A percentile compares a stretch with the other conserved stretches of the same genome.
Conservation (phyloP, 2,329 filamentous ascomycete genomes). For the Phyllosticta citribraziliensis region DNA sequence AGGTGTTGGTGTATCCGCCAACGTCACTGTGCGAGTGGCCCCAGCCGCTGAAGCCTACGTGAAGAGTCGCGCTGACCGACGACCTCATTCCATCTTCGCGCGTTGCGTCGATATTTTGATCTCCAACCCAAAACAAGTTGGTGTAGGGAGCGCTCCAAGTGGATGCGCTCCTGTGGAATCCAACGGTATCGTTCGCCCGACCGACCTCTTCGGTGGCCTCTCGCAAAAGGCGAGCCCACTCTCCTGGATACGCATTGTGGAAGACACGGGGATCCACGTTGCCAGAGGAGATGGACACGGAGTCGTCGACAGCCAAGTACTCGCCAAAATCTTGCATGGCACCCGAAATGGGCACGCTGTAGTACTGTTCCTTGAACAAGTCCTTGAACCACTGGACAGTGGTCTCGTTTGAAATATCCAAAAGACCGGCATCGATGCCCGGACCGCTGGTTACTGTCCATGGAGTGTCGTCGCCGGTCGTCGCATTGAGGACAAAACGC, state of each 20-base stretch:
- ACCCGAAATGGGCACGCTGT: slow-evolving; percentile 26
- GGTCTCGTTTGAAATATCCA: slow-evolving; percentile 27
- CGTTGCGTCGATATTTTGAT: slow-evolving; percentile 27
- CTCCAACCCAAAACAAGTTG: slow-evolving; percentile 31
- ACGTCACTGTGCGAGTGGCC: slow-evolving; percentile 27
- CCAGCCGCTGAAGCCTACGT: slow-evolving; percentile 29
- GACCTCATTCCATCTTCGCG: slow-evolving; percentile 28
- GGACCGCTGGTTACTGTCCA: slow-evolving; percentile 27
- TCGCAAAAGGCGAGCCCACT: slow-evolving; percentile 26
- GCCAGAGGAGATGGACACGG: slow-evolving; percentile 19
- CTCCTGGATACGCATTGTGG: slow-evolving; percentile 27
- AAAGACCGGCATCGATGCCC: slow-evolving; percentile 27
- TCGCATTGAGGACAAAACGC: slow-evolving; percentile 27
- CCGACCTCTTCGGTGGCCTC: slow-evolving; percentile 19
- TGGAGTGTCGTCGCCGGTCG: slow-evolving; percentile 21
- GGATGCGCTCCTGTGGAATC: slow-evolving; percentile 28
- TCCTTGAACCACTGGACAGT: slow-evolving; percentile 25
- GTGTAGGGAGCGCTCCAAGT: slow-evolving; percentile 24
- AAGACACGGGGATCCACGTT: slow-evolving; percentile 22
- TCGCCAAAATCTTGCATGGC: slow-evolving; percentile 30
- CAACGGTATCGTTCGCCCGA: slow-evolving; percentile 21
- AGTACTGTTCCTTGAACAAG: slow-evolving; percentile 24
- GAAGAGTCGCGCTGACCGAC: slow-evolving; percentile 24
- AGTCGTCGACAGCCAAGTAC: slow-evolving; percentile 22
- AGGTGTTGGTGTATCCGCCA: slow-evolving; percentile 28